These are phyloP conservation scores for Saturnispora ahearnii DNA, from an alignment of 805 yeast genomes.

Conservation along the genomic window DNA sequence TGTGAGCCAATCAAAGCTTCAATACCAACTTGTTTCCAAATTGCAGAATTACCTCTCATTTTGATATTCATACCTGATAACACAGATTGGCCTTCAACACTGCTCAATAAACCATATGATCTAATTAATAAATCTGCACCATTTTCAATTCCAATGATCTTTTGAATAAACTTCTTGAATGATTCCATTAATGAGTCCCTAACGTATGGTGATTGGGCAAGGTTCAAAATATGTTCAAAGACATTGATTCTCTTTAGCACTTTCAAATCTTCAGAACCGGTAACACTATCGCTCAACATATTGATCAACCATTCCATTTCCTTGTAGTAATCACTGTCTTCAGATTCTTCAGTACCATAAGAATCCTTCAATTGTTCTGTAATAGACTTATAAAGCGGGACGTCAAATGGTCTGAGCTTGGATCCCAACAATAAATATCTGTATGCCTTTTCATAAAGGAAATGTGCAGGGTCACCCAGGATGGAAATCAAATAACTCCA, in stretches of 20 bases:
- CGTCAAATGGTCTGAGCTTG: constrained; percentile 29
- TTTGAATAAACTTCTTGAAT: constrained; percentile 35
- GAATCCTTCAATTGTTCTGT: constrained; percentile 23
- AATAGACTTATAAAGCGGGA: constrained; percentile 39
- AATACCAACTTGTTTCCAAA: constrained; percentile 17
- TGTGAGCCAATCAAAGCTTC: constrained; percentile 35
- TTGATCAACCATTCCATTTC: constrained; percentile 62
- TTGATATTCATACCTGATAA: constrained; percentile 4
- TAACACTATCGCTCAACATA: constrained; percentile 39
- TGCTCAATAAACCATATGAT: constrained; percentile 41
- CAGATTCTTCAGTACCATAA: constrained; percentile 18
- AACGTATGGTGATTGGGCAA: constrained; percentile 43
- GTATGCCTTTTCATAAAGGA: constrained; percentile 60
- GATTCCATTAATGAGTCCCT: constrained; percentile 31
- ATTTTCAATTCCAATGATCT: constrained; percentile 42
- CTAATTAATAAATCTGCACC: constrained; percentile 54
- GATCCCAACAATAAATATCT: constrained; percentile 59
- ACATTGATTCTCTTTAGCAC: constrained; percentile 45
- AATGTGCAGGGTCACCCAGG: constrained; percentile 61
- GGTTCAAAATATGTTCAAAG: constrained; percentile 58
- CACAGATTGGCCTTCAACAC: constrained; percentile 26
- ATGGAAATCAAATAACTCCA: constrained; percentile 50
- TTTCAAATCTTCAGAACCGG: constrained; percentile 41
- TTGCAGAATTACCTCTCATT: constrained; percentile 2
- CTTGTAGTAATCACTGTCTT: constrained; percentile 42